Evolutionary conservation across 768 basidiomycete species (phyloP).

Genomic region (Lactifluus piperatus): DNA sequence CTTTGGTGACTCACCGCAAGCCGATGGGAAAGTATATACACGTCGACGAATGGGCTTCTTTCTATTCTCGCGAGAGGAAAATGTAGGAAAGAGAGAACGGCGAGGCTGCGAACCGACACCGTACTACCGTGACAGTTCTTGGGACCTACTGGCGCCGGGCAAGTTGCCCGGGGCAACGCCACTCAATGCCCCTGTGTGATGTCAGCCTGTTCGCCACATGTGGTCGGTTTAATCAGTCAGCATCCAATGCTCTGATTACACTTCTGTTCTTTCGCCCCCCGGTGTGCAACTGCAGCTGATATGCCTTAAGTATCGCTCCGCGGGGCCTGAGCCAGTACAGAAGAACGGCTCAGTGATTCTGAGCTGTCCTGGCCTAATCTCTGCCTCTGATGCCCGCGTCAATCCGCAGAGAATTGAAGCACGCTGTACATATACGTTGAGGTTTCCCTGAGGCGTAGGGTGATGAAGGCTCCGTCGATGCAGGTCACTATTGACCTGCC

Average conservation of each 20-base stretch:
- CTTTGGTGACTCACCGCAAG: not conserved
- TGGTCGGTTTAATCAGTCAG: not conserved
- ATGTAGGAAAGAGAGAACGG: not conserved
- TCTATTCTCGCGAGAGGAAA: not conserved
- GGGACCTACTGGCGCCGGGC: too few relatives aligned
- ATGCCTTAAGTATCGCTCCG: not conserved
- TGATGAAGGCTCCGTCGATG: conserved; percentile 37
- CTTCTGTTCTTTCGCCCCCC: not conserved
- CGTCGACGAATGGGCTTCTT: not conserved
- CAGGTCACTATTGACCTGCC: conserved; percentile 58
- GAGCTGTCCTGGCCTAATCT: not conserved
- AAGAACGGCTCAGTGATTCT: not conserved
- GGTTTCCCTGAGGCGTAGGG: too few relatives aligned
- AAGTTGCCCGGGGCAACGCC: not conserved
- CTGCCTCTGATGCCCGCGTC: not conserved
- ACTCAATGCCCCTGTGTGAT: not conserved
- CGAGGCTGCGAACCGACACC: too few relatives aligned
- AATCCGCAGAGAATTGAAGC: not conserved
- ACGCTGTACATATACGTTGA: too few relatives aligned
- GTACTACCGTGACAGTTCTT: too few relatives aligned
- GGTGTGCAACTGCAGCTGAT: not conserved
- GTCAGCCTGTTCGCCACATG: not conserved
- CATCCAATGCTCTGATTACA: not conserved
- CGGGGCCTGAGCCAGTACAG: not conserved
- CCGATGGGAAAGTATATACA: not conserved